Conservation (phyloP, 2,329 filamentous ascomycete species). For the Fonsecaea multimorphosa region DNA sequence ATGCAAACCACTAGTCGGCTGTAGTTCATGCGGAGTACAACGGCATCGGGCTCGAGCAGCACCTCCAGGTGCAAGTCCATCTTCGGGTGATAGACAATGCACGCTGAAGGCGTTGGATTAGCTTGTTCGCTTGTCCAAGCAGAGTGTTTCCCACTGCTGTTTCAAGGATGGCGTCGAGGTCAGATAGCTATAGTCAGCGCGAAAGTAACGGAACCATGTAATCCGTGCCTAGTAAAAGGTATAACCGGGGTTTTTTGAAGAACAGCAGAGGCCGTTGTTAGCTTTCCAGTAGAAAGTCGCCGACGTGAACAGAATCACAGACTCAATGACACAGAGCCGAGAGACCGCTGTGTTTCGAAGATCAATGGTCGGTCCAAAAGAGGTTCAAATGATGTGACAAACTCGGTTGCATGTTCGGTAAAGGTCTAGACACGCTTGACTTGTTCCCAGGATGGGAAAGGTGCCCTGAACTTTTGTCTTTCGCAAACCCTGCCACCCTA, state of each 20-base stretch:
- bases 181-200: not conserved
- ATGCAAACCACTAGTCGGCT: conserved; percentile 19
- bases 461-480: conserved; percentile 3
- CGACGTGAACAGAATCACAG: not conserved
- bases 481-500: conserved; percentile 1
- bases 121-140: not conserved
- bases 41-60: not conserved
- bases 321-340: not conserved
- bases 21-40: conserved; percentile 15
- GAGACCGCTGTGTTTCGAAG: not conserved
- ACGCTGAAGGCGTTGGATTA: not conserved
- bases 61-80: conserved; percentile 7
- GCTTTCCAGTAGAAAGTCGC: not conserved
- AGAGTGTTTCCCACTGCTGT: conserved; percentile 3
- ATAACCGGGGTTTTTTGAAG: not conserved
- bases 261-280: not conserved
- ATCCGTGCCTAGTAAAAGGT: not conserved
- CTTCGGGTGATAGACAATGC: conserved; percentile 9
- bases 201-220: not conserved
- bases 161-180: conserved; percentile 1
- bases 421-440: not conserved
- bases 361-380: conserved; percentile 1
- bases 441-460: not conserved
- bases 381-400: not conserved
- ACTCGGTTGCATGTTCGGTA: not conserved